Conservation (phyloP, 371 early-diverging fungal genomes). For the Cladochytrium tenue region DNA sequence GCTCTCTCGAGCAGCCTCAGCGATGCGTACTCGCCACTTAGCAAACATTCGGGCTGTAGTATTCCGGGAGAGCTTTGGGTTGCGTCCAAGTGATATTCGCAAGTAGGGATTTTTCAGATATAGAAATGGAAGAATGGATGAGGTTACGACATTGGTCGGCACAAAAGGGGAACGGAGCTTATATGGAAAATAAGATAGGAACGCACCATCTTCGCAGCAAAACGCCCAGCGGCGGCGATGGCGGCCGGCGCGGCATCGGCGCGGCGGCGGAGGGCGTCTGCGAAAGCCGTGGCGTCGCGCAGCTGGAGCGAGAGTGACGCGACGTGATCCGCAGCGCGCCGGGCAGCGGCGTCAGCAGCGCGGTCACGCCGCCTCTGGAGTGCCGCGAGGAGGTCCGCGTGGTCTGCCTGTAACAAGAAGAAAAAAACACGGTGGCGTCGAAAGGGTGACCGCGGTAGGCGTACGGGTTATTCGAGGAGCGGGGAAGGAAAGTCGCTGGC, state of each 20-base stretch:
- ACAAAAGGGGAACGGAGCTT: background rate
- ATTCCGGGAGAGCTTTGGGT: background rate
- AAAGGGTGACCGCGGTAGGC: background rate
- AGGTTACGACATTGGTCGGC: background rate
- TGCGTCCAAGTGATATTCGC: background rate
- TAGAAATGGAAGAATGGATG: too few relatives aligned
- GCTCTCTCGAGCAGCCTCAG: conserved; percentile 9
- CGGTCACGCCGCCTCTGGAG: conserved; percentile 18
- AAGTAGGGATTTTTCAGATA: background rate
- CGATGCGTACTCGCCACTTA: conserved; percentile 28
- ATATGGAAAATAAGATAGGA: background rate
- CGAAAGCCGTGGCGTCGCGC: conserved; percentile 20
- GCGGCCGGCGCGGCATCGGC: conserved; percentile 17
- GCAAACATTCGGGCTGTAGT: conserved; percentile 14
- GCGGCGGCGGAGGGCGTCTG: conserved; percentile 3
- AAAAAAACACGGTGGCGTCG: background rate
- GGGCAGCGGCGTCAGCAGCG: conserved; percentile 15
- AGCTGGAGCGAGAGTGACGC: conserved; percentile 18
- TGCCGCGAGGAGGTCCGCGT: conserved; percentile 16
- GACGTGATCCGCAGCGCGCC: conserved; percentile 16
- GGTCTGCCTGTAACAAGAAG: conserved; percentile 24
- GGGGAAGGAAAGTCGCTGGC: background rate
- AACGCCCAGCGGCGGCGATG: conserved; percentile 18
- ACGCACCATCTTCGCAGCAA: conserved; percentile 14
- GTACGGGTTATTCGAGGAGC: background rate